Base-by-base conservation (phyloP, 73 alveolate genomes). In the Paraurostyla sp. region DNA sequence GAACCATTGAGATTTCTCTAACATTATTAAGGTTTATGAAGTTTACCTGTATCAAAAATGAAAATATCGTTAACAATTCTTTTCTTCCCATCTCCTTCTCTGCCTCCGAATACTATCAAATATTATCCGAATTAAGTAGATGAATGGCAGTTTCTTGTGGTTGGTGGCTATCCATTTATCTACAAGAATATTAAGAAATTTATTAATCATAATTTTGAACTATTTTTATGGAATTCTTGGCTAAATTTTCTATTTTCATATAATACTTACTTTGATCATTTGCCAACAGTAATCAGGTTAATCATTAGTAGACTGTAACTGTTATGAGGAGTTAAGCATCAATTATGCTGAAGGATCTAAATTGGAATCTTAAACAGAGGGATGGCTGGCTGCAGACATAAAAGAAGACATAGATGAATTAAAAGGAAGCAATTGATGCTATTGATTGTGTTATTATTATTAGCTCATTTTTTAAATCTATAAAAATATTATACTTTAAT, bases 11-110 rank as follows among this genome's bases (percentile, higher is more conserved):
- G 43, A 54, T 58, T 62, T 89, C 69, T 50, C 85, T 45, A 80
- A 45, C 45, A 40, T 88, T 88, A 69, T 85, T 84, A 75, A 50
- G 46, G 45, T 41, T 76, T 49, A 42, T 60, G 52, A 40, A 73
- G 56, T 46, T 76, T 76, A n/a, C 84, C 92, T 32, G 93, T 78
- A 71, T 94, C 97, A 15, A 94, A 65, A 18, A 92, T 73, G 80
- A 76, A 95, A 18, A 92, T 90, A 68, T 94, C 98, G 80, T 94
- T 94, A 15, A 93, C 90, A 65, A 94, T 89, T 50, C 93, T 78
- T 90, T 94, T 94, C 65, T 84, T 71, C 38, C 98, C 98, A 51
- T 94, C 98, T 22, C 98, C 98, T 73, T 94, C 98, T 76, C 95
- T 81, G 0, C 98, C 98, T n/a, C 98, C 98, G 51, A 94, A 94